A percentile compares a stretch with the other conserved stretches of the same genome.
Evolutionary conservation across 805 yeast species (phyloP).

Genomic region (Tetrapisispora pingtungensis): DNA sequence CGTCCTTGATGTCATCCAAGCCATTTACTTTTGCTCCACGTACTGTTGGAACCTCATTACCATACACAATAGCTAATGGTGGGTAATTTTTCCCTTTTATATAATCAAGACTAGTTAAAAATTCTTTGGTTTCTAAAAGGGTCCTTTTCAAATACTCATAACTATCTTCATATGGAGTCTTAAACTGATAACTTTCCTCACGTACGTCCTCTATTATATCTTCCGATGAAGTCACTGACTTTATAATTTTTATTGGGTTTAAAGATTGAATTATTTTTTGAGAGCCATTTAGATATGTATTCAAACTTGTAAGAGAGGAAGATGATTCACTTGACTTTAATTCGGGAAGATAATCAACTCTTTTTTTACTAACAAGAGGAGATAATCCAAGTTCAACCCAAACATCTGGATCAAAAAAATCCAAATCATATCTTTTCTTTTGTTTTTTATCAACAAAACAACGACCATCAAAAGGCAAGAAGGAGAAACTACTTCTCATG

Average conservation of each 20-base stretch:
- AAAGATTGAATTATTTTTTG: constrained; percentile 8
- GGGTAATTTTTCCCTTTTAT: constrained; percentile 54
- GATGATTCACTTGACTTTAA: background rate
- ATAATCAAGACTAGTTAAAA: constrained; percentile 45
- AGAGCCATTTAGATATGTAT: constrained; percentile 5
- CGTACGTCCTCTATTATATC: constrained; percentile 6
- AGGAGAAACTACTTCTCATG: constrained; percentile 76
- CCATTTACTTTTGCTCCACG: constrained; percentile 65
- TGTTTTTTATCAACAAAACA: constrained; percentile 59
- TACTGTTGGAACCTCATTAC: constrained; percentile 75
- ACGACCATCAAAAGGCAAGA: constrained; percentile 66
- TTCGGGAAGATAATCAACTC: constrained; percentile 10
- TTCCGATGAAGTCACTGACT: constrained; percentile 2
- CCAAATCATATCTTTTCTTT: constrained; percentile 50
- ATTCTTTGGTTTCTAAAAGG: constrained; percentile 48
- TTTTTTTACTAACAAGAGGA: constrained; percentile 49
- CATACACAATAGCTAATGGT: constrained; percentile 74
- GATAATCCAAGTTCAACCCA: constrained; percentile 72
- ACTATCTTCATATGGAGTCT: constrained; percentile 40
- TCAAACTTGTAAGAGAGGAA: background rate
- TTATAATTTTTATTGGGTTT: constrained; percentile 10
- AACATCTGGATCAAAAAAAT: constrained; percentile 67
- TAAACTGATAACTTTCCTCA: constrained; percentile 14
- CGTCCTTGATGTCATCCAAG: constrained; percentile 51
- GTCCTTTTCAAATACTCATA: constrained; percentile 55